Evolutionary conservation across 202 grass and related monocot species (phyloP).

Genomic region (Carex arenaria): DNA sequence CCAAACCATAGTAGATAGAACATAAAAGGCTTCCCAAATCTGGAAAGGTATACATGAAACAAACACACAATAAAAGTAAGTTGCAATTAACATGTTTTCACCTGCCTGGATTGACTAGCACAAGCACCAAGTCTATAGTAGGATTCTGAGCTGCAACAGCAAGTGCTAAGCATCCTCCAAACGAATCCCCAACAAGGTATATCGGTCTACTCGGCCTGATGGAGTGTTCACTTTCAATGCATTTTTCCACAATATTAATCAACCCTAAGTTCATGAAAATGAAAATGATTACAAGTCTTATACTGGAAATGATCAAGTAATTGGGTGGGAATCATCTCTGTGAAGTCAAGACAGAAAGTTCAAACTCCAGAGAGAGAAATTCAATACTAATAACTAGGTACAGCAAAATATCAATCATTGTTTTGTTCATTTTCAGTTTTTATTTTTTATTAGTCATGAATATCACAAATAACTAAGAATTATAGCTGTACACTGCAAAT

Average conservation of each 20-base stretch:
- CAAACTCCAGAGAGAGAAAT: neutral
- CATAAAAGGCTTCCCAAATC: no score
- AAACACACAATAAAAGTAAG: neutral
- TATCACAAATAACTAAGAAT: neutral
- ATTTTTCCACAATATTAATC: conserved; percentile 48
- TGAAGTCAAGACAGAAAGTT: neutral
- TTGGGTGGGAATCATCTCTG: neutral
- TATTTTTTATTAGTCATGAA: neutral
- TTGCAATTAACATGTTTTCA: conserved; percentile 24
- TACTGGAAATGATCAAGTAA: conserved; percentile 15
- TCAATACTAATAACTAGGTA: neutral
- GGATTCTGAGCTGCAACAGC: conserved; percentile 75
- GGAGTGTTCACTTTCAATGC: conserved; percentile 54
- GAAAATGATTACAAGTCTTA: neutral
- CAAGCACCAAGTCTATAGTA: conserved; percentile 61
- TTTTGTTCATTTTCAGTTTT: neutral
- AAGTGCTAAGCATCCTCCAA: conserved; percentile 83
- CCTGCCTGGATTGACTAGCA: conserved; percentile 95
- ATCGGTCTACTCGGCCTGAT: conserved; percentile 58
- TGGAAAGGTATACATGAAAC: neutral
- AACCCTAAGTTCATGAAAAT: conserved; percentile 40
- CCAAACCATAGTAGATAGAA: neutral
- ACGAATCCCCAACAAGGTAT: conserved; percentile 86
- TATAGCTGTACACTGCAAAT: neutral
- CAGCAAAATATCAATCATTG: neutral